These are phyloP conservation scores for Cryphonectria radicalis DNA, from an alignment of 2,329 filamentous ascomycete genomes.

Conservation along the genomic window DNA sequence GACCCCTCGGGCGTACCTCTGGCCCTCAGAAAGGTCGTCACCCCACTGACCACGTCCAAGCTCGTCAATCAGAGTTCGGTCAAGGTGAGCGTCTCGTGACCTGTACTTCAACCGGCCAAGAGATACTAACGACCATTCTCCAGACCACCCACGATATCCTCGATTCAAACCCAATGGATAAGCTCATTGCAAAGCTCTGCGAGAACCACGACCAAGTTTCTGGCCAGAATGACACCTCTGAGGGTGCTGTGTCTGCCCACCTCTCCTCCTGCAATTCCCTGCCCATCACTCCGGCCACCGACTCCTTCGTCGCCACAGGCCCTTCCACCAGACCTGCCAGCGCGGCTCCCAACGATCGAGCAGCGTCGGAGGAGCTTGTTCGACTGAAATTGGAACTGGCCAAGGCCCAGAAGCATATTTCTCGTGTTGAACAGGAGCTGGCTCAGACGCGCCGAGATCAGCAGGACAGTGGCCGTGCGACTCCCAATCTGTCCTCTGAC, in stretches of 20 bases:
- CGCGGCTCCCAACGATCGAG: slow-evolving; percentile 49
- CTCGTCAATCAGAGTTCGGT: slow-evolving; percentile 57
- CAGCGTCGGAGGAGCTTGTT: slow-evolving; percentile 62
- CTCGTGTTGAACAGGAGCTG: slow-evolving; percentile 72
- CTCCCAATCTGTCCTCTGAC: slow-evolving; percentile 50
- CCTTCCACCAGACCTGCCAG: slow-evolving; percentile 59
- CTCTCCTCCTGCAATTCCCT: slow-evolving; percentile 61
- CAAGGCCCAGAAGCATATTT: slow-evolving; percentile 71
- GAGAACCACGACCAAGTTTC: slow-evolving; percentile 45
- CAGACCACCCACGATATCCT: slow-evolving; percentile 51
- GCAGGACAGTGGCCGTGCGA: slow-evolving; percentile 59
- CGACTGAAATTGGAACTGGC: slow-evolving; percentile 74
- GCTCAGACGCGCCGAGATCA: slow-evolving; percentile 65
- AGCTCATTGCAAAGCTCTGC: slow-evolving; percentile 62
- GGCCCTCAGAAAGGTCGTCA: slow-evolving; percentile 49
- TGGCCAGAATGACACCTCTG: slow-evolving; percentile 67
- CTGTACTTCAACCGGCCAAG: slow-evolving; percentile 1
- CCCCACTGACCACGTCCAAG: slow-evolving; percentile 56
- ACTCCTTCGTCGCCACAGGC: slow-evolving; percentile 52
- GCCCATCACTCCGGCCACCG: slow-evolving; percentile 65
- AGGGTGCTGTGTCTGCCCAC: slow-evolving; percentile 60
- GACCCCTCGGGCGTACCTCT: slow-evolving; percentile 7
- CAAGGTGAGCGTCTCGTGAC: slow-evolving; percentile 49
- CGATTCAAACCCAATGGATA: slow-evolving; percentile 66
- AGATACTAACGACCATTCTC: slow-evolving; percentile 26